Evolutionary conservation across 1,139 yeast genomes (phyloP).

Genomic region (Scheffersomyces parashehatae): DNA sequence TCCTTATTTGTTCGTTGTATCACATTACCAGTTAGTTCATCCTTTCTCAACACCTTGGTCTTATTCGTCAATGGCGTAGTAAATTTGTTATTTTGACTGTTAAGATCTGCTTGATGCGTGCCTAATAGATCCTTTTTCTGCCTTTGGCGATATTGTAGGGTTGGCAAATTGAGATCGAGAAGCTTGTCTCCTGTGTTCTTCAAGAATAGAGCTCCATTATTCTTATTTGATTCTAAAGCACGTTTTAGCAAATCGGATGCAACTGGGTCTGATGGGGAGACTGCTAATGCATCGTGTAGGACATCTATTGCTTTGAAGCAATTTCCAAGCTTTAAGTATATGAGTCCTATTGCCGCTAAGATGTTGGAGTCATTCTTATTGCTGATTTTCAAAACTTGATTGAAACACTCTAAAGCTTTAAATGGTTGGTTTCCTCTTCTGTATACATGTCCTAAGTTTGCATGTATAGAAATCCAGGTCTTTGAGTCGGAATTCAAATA

Average conservation of each 20-base stretch:
- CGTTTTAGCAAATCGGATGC: conserved; percentile 79
- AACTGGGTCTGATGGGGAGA: conserved; percentile 79
- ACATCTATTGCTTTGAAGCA: conserved; percentile 68
- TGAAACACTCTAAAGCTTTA: conserved; percentile 73
- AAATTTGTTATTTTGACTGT: conserved; percentile 9
- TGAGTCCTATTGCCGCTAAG: conserved; percentile 81
- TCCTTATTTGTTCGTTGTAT: conserved; percentile 11
- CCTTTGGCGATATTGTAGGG: conserved; percentile 13
- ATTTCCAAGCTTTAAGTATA: conserved; percentile 70
- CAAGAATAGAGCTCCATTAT: conserved; percentile 28
- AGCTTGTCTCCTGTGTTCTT: conserved; percentile 16
- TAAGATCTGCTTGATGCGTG: background rate
- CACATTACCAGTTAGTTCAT: conserved; percentile 4
- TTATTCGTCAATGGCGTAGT: conserved; percentile 23
- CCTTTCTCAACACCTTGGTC: conserved; percentile 12
- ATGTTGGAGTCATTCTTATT: conserved; percentile 71
- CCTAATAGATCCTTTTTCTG: conserved; percentile 3
- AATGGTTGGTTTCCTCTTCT: conserved; percentile 64
- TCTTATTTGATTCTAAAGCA: conserved; percentile 70
- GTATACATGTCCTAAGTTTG: conserved; percentile 90
- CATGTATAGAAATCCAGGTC: conserved; percentile 84
- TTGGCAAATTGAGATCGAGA: conserved; percentile 20
- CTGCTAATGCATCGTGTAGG: conserved; percentile 79
- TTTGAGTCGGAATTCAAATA: conserved; percentile 74
- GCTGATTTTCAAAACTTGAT: conserved; percentile 69